Evolutionary conservation across 2,329 filamentous ascomycete species (phyloP), one percentile per base, ranked within the genome.

Genomic region (Aphanocladium album): DNA sequence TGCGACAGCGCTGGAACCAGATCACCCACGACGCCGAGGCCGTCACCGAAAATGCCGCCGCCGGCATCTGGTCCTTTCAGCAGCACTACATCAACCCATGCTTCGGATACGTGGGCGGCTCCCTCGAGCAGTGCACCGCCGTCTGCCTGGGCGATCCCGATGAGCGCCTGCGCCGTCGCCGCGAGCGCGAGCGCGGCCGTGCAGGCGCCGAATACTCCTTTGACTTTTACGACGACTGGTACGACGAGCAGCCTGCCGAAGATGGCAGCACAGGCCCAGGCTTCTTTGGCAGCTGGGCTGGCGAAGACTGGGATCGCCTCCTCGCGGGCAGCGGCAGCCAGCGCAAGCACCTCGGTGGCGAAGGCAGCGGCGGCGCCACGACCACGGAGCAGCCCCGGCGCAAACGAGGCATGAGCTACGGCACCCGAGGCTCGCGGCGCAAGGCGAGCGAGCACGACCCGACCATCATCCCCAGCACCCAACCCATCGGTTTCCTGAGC

Each of bases 161-260:
- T 67, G 90, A 93, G 70, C 86, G 89, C 62, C 78, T 86, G 53
- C 86, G 90, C 33, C 85, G 90, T 60, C 76, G 79, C 50, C 80
- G 88, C 63, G 86, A 91, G 68, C 83, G 89, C 49, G 82, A 83
- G 21, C 78, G 82, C 9, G 77, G 79, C 25, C 75, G 77, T 63
- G 85, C 84, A 2, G 75, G 86, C 56, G 89, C 92, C 30, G 93
- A 97, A 74, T 85, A 89, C 68, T 93, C 85, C 69, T 98, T 98
- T 72, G 93, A 97, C 73, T 98, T 98, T 73, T 98, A 98, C 77
- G 93, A 97, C 74, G 93, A 97, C 74, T 98, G 93, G 93, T 91
- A 96, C 63, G 80, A 83, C 60, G 82, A 84, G 53, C 78, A 76
- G 56, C 69, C 70, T 33, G 82, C 83, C 55, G 79, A 60, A 2